phyloP scores from a whole-genome alignment of 2,329 filamentous ascomycete species.

The Tolypocladium nubicola region DNA sequence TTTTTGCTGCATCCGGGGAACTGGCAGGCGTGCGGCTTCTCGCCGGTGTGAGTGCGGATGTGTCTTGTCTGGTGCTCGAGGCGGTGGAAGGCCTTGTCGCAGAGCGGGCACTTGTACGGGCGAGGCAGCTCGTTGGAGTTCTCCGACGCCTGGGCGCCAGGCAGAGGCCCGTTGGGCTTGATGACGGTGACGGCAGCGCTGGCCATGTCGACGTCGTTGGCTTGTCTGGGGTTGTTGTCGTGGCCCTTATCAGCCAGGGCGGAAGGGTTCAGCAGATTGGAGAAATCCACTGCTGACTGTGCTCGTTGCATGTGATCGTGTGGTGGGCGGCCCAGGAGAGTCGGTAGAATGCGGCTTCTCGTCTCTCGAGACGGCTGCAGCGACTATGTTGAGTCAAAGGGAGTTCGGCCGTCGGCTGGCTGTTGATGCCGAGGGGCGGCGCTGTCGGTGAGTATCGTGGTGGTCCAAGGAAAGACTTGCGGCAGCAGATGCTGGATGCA shows the following conservation, averaged over 20 bases:
- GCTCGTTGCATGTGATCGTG: constrained; percentile 62
- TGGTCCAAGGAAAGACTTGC: background rate
- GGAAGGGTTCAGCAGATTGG: constrained; percentile 59
- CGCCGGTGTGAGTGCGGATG: constrained; percentile 93
- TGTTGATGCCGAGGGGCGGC: background rate
- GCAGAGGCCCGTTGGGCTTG: constrained; percentile 52
- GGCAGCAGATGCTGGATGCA: background rate
- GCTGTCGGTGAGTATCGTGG: background rate
- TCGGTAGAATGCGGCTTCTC: background rate
- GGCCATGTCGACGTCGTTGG: constrained; percentile 34
- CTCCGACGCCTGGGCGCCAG: constrained; percentile 50
- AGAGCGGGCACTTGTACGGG: constrained; percentile 96
- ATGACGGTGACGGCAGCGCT: constrained; percentile 41
- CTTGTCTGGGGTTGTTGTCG: constrained; percentile 17
- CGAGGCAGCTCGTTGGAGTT: constrained; percentile 64
- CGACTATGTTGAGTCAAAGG: background rate
- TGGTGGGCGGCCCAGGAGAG: background rate
- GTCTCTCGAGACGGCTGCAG: background rate
- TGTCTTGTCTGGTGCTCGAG: constrained; percentile 87
- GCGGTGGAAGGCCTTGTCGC: constrained; percentile 97
- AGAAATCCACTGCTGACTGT: constrained; percentile 64
- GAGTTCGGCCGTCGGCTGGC: background rate
- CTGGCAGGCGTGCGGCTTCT: constrained; percentile 95
- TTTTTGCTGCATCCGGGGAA: constrained; percentile 95
- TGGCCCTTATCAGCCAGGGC: constrained; percentile 12